Base-by-base conservation (phyloP, 345 rosid genomes). In the Aegle marmelos region DNA sequence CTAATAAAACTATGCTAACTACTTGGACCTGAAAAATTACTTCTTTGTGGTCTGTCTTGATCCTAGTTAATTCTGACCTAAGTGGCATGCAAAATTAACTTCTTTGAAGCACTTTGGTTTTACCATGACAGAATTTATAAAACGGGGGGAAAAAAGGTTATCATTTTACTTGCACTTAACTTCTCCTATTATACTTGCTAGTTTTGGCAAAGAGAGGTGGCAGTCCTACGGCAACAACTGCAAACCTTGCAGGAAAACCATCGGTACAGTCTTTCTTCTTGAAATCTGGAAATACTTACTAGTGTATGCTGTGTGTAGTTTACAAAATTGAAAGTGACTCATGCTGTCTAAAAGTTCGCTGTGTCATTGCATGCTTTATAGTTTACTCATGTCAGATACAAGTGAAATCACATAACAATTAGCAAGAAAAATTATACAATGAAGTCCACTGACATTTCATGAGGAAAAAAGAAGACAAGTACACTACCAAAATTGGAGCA, bases 131-230 rank as follows among this genome's bases (percentile, higher is more conserved):
- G 36, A 54, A 22, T 11, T 5, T 37, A 19, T 17, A n/a, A 68
- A 72, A 57, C 33, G 7, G 36, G 25, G 8, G 19, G 8, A 17
- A 17, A 53, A 50, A 53, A 53, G 1, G 6, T 48, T 53, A 5
- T 53, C 7, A 33, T 72, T 72, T 33, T 4, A 6, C 31, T 2
- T 34, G 30, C 19, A 30, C 65, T 68, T 77, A 76, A 57, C 24
- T 70, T 70, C 59, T 71, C 34, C 34, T 73, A 11, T 72, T 74
- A 60, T 45, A 71, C 66, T 59, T 67, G 68, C 37, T 74, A 90
- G 97, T 87, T 87, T 81, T 90, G 94, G 97, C 92, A 89, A 80
- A 82, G 87, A 68, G 94, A 92, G 84, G 90, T 86, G 34, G 86
- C 90, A 60, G 77, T 82, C 76, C 70, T 92, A 70, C 70, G 91